Evolutionary conservation across 345 rosid species (phyloP).

Genomic region (Brassica juncea): DNA sequence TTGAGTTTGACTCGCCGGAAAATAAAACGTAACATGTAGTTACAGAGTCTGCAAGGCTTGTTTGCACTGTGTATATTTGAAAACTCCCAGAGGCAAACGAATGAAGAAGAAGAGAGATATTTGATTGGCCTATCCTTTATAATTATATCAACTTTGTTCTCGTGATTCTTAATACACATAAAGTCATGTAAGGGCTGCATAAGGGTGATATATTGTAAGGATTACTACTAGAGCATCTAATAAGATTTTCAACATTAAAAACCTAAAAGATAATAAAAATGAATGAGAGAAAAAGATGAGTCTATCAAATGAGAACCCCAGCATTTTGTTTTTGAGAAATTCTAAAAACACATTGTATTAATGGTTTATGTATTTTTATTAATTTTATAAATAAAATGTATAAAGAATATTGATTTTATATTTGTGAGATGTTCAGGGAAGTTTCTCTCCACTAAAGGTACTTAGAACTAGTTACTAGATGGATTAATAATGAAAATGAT

Average conservation of each 20-base stretch:
- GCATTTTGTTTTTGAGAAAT: too few relatives aligned
- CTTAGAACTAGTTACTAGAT: neutral
- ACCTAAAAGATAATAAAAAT: too few relatives aligned
- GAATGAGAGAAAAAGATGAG: too few relatives aligned
- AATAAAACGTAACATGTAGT: slow-evolving; percentile 28
- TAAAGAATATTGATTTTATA: too few relatives aligned
- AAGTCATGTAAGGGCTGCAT: neutral
- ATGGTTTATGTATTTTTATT: too few relatives aligned
- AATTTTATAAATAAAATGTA: too few relatives aligned
- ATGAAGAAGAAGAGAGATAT: slow-evolving; percentile 1
- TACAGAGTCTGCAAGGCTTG: slow-evolving; percentile 15
- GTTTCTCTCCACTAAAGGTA: too few relatives aligned
- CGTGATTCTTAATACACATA: neutral
- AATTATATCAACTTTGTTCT: neutral
- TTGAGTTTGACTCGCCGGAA: slow-evolving; percentile 7
- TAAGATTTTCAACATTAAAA: too few relatives aligned
- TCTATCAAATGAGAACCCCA: too few relatives aligned
- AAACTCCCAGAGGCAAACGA: slow-evolving; percentile 26
- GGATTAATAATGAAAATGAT: slow-evolving; percentile 5
- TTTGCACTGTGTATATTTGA: slow-evolving; percentile 28
- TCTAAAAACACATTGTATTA: too few relatives aligned
- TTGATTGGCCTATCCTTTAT: neutral
- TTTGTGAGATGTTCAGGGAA: too few relatives aligned
- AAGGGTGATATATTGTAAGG: neutral
- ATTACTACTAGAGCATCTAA: neutral